Percentiles rank a stretch among this genome's conserved stretches.
Evolutionary conservation across 2,329 filamentous ascomycete species (phyloP).

Genomic region (Cadophora luteo-olivacea): DNA sequence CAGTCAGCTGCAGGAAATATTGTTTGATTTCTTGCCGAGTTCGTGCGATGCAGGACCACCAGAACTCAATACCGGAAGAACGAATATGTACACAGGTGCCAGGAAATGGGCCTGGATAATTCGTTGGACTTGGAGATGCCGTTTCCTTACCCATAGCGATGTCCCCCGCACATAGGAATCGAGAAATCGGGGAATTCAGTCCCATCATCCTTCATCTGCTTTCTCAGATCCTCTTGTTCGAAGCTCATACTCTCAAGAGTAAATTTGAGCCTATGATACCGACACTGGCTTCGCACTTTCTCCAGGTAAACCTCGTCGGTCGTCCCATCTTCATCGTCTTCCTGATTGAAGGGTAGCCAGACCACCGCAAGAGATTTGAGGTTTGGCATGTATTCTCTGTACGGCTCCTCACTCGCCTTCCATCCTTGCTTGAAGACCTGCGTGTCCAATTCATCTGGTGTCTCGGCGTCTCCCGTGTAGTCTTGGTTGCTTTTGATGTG

Average conservation of each 20-base stretch:
- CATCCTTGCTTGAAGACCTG: slow-evolving; percentile 16
- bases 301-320: slow-evolving; percentile 7
- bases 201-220: slow-evolving; percentile 14
- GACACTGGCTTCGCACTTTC: slow-evolving; percentile 10
- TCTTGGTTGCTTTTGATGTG: slow-evolving; percentile 15
- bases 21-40: too few relatives aligned
- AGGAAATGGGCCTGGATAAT: not conserved
- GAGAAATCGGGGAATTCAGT: slow-evolving; percentile 13
- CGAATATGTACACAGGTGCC: not conserved
- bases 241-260: slow-evolving; percentile 21
- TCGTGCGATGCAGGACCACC: too few relatives aligned
- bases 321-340: slow-evolving; percentile 16
- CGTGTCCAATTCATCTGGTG: slow-evolving; percentile 1
- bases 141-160: slow-evolving; percentile 2
- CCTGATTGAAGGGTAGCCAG: not conserved
- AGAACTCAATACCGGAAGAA: not conserved
- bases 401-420: slow-evolving; percentile 7
- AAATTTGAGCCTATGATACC: slow-evolving; percentile 15
- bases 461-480: not conserved
- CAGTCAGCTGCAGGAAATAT: too few relatives aligned
- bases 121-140: not conserved
- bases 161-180: slow-evolving; percentile 8
- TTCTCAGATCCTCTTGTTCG: slow-evolving; percentile 16
- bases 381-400: slow-evolving; percentile 17
- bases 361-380: slow-evolving; percentile 14